Percentiles rank a stretch among this genome's conserved stretches.
These are phyloP conservation scores for Somion occarium DNA, from an alignment of 1,284 basidiomycete genomes.

Conservation along the genomic window DNA sequence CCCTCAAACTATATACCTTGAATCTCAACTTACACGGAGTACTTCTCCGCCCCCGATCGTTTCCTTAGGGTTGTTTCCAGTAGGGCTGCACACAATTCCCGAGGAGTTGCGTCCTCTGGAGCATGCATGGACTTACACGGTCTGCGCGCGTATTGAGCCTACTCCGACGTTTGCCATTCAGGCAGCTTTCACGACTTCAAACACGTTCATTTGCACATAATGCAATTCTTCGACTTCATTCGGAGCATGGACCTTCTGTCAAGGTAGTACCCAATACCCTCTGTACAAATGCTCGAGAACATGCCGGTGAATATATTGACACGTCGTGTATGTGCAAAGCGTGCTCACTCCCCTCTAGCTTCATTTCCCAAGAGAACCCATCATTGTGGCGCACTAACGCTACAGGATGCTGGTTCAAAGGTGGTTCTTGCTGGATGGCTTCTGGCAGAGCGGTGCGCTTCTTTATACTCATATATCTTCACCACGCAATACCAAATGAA, in stretches of 20 bases:
- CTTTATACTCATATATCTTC: conserved; percentile 12
- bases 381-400: conserved; percentile 55
- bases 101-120: neutral
- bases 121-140: neutral
- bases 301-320: conserved; percentile 1
- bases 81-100: neutral
- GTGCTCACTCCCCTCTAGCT: conserved; percentile 30
- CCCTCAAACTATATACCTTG: too few species aligned
- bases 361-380: conserved; percentile 65
- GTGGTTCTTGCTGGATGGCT: conserved; percentile 80
- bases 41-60: neutral
- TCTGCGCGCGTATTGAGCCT: neutral
- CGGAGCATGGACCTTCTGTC: neutral
- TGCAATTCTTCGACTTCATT: neutral
- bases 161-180: neutral
- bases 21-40: neutral
- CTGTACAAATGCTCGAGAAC: neutral
- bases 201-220: neutral
- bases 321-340: neutral
- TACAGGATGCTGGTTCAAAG: conserved; percentile 46
- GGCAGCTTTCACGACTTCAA: neutral
- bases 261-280: neutral
- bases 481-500: conserved; percentile 15
- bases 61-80: neutral
- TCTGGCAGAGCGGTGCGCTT: conserved; percentile 62